Evolutionary conservation across 257 asterid species (phyloP).

Genomic region (Anisodus tanguticus): DNA sequence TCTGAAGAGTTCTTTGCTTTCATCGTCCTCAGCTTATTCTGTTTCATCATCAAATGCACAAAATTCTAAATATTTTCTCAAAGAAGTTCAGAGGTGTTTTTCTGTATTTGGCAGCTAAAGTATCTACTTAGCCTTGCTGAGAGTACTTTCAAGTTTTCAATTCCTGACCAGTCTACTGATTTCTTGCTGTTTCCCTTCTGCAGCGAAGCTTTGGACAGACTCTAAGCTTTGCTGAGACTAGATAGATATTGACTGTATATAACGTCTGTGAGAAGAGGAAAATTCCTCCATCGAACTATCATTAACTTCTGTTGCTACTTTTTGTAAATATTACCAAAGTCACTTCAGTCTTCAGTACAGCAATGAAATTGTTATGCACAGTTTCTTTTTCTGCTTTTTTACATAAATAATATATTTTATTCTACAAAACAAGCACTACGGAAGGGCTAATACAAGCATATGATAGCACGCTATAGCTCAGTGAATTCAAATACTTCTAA

Average conservation of each 20-base stretch:
- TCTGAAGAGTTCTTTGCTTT: not conserved
- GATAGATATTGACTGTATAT: not conserved
- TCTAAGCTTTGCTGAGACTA: slow-evolving; percentile 22
- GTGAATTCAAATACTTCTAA: not conserved
- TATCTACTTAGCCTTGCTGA: not conserved
- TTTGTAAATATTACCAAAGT: not conserved
- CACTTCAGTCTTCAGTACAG: not conserved
- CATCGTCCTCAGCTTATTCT: not conserved
- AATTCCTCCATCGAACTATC: not conserved
- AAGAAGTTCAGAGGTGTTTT: slow-evolving; percentile 33
- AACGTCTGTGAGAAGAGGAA: not conserved
- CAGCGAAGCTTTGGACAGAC: not conserved
- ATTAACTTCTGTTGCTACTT: slow-evolving; percentile 1
- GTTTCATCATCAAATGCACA: slow-evolving; percentile 17
- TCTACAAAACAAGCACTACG: slow-evolving; percentile 2
- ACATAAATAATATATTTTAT: not conserved
- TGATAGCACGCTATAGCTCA: not conserved
- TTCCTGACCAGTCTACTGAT: not conserved
- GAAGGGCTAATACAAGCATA: not conserved
- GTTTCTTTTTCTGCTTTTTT: not conserved
- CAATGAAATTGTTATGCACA: not conserved
- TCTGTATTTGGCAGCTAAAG: slow-evolving; percentile 32
- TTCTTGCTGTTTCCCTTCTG: not conserved
- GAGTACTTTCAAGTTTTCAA: not conserved
- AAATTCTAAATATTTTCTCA: slow-evolving; percentile 25